These are phyloP conservation scores for Pichia sp. DNA, from an alignment of 1,139 yeast genomes.

Conservation along the genomic window DNA sequence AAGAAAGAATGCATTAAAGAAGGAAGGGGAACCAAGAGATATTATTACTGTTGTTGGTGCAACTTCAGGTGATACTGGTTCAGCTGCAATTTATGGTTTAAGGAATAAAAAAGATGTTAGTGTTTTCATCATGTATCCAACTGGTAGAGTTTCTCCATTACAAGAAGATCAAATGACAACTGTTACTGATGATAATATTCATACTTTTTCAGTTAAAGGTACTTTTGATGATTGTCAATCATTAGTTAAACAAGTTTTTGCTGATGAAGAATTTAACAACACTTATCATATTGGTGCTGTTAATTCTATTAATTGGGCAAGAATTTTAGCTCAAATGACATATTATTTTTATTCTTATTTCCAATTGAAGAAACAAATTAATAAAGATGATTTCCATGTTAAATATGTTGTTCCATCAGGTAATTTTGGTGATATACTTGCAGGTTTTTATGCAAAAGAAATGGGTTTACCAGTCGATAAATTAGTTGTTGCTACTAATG, in stretches of 20 bases:
- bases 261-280: constrained; percentile 78
- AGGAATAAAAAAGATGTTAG: constrained; percentile 95
- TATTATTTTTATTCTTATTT: constrained; percentile 91
- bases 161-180: constrained; percentile 99
- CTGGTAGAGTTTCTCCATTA: constrained; percentile 94
- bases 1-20: constrained; percentile 64
- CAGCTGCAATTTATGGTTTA: constrained; percentile 97
- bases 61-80: constrained; percentile 97
- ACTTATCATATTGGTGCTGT: constrained; percentile 96
- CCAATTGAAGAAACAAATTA: constrained; percentile 47
- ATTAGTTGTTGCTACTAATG: constrained; percentile 90
- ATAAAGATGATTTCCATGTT: constrained; percentile 39
- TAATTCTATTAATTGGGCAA: constrained; percentile 97
- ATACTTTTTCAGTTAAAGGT: constrained; percentile 89
- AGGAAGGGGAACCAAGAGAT: constrained; percentile 53
- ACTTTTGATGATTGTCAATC: constrained; percentile 98
- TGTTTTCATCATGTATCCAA: constrained; percentile 91
- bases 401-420: constrained; percentile 96
- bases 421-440: constrained; percentile 94
- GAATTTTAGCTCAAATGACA: constrained; percentile 95
- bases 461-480: constrained; percentile 92
- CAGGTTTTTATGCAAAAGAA: constrained; percentile 88
- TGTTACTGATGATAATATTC: constrained; percentile 89
- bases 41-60: constrained; percentile 96
- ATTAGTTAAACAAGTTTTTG: constrained; percentile 86